Conservation (phyloP, 805 yeast species). For the Priceomyces fermenticarens region DNA sequence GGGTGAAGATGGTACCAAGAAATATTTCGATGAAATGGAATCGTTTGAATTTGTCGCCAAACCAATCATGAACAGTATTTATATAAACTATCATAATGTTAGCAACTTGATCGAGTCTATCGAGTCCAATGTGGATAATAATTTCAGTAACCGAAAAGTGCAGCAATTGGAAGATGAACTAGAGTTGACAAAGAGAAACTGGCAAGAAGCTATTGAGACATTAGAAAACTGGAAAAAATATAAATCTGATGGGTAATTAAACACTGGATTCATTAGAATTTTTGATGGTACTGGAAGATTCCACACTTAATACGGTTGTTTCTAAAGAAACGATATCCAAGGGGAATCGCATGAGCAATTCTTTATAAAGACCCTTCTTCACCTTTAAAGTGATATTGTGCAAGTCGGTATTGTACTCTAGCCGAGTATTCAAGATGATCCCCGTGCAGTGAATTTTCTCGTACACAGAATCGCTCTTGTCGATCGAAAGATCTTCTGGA, state of each 20-base stretch:
- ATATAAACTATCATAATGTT: conserved; percentile 32
- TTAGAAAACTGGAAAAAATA: conserved; percentile 37
- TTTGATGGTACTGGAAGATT: conserved; percentile 2
- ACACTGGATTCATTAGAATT: neutral
- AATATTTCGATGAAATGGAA: conserved; percentile 29
- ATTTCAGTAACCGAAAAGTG: conserved; percentile 11
- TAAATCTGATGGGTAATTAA: conserved; percentile 3
- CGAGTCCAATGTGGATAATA: conserved; percentile 8
- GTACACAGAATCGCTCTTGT: conserved; percentile 15
- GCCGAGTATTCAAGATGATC: conserved; percentile 23
- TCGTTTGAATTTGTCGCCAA: conserved; percentile 31
- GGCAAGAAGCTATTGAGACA: conserved; percentile 38
- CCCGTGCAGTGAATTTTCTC: conserved; percentile 26
- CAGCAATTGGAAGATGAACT: conserved; percentile 30
- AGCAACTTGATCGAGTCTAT: conserved; percentile 11
- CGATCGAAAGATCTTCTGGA: conserved; percentile 8
- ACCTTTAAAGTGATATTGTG: conserved; percentile 14
- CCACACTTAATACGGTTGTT: conserved; percentile 23
- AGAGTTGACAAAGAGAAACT: conserved; percentile 28
- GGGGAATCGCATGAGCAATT: conserved; percentile 28
- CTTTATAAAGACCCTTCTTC: conserved; percentile 14
- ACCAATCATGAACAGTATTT: conserved; percentile 33
- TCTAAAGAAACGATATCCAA: conserved; percentile 26
- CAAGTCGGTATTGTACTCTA: conserved; percentile 15
- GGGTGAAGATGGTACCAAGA: conserved; percentile 10